Percentiles rank a stretch among this genome's conserved stretches.
Evolutionary conservation across 2,329 filamentous ascomycete genomes (phyloP).

Genomic region (Alternaria sp.): DNA sequence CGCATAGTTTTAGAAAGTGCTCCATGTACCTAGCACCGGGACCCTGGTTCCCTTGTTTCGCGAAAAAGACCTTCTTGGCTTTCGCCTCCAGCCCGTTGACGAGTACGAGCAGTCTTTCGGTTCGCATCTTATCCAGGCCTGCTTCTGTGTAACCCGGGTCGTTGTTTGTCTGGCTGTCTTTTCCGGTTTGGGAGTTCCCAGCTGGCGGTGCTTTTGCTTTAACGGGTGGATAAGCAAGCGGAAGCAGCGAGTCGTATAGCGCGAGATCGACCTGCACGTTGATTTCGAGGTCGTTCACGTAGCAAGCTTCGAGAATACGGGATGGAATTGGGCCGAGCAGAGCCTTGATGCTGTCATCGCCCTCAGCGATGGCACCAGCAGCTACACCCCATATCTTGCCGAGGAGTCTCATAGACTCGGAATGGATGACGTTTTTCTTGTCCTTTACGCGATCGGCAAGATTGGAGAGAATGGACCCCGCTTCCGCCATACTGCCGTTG

Average conservation of each 20-base stretch:
- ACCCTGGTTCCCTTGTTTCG: conserved; percentile 79
- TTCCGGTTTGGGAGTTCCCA: conserved; percentile 65
- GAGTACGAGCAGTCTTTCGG: conserved; percentile 82
- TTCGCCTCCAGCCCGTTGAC: conserved; percentile 77
- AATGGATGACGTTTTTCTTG: conserved; percentile 78
- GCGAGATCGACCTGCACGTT: conserved; percentile 85
- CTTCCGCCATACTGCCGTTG: conserved; percentile 74
- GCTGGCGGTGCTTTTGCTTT: conserved; percentile 60
- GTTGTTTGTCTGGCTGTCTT: conserved; percentile 61
- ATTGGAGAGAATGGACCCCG: conserved; percentile 78
- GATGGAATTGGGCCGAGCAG: conserved; percentile 84
- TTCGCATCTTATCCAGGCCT: conserved; percentile 78
- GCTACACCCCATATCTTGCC: conserved; percentile 94
- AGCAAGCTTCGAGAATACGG: conserved; percentile 84
- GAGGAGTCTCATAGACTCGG: conserved; percentile 84
- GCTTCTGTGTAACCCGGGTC: conserved; percentile 53
- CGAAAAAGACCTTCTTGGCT: conserved; percentile 87
- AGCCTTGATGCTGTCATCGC: conserved; percentile 75
- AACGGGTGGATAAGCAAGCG: conserved; percentile 81
- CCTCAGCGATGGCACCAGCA: conserved; percentile 81
- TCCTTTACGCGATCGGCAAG: conserved; percentile 90
- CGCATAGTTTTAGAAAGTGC: conserved; percentile 82
- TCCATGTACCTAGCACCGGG: conserved; percentile 75
- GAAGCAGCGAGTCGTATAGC: conserved; percentile 86
- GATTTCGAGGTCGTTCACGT: conserved; percentile 86